phyloP scores from a whole-genome alignment of 1,284 basidiomycete genomes.

The Cutaneotrichosporon dermatis region DNA sequence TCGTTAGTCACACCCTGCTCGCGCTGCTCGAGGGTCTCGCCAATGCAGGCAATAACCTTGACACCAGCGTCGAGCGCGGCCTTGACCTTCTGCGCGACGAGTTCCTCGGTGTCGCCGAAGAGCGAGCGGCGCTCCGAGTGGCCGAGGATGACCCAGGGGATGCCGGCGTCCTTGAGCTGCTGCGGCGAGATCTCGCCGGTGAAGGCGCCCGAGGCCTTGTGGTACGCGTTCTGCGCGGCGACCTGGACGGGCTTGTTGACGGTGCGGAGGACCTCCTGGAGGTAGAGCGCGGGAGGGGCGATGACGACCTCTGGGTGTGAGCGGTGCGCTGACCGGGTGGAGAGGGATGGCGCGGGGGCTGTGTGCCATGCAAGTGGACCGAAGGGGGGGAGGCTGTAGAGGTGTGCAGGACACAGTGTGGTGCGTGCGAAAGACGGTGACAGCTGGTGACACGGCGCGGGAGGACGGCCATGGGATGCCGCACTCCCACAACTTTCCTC shows the following conservation, averaged over 20 bases:
- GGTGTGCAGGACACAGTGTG: no score
- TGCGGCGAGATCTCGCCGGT: constrained; percentile 88
- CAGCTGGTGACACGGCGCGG: no score
- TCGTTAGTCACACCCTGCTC: constrained; percentile 72
- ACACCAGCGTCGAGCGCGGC: constrained; percentile 60
- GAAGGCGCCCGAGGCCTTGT: constrained; percentile 81
- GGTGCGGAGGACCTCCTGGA: constrained; percentile 61
- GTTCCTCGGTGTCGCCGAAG: constrained; percentile 80
- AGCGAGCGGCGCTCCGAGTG: constrained; percentile 94
- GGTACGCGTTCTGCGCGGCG: constrained; percentile 88
- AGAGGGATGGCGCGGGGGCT: no score
- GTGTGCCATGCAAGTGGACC: no score
- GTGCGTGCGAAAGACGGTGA: no score
- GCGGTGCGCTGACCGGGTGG: neutral
- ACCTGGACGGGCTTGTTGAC: constrained; percentile 65
- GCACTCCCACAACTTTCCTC: no score
- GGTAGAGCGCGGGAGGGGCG: constrained; percentile 82
- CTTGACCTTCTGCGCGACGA: constrained; percentile 82
- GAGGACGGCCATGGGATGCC: no score
- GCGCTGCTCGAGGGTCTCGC: constrained; percentile 87
- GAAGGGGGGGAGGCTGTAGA: no score
- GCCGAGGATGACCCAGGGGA: constrained; percentile 93
- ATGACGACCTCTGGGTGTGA: constrained; percentile 73
- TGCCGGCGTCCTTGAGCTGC: constrained; percentile 77
- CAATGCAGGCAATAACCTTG: constrained; percentile 91